Evolutionary conservation across 2,329 filamentous ascomycete species (phyloP), one percentile per base, ranked within the genome.

Genomic region (Sclerotinia nivalis): DNA sequence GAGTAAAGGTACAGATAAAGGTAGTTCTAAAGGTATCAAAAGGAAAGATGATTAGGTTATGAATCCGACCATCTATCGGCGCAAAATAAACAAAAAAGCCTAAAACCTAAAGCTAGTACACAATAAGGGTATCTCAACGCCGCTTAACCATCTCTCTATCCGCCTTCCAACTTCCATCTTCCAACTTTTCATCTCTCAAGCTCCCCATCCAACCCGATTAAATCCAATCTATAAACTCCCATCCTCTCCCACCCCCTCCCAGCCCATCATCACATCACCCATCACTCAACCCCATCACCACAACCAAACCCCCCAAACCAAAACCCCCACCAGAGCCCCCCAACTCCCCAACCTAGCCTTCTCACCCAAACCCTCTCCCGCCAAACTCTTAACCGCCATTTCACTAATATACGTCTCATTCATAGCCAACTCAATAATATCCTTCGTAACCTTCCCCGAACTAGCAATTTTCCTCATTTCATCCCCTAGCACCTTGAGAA

Each of bases 401-500:
- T 71, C 70, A n/a, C 70, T 68, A 49, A 78, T 78, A 58, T 77
- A 72, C 4, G 75, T 77, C 18, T 77, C 71, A 73, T 83, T 82
- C 75, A 74, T 77, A 68, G 79, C 76, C 66, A 75, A 75, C 20
- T 73, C 72, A 73, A 77, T 55, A 54, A 81, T 77, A 58, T 80
- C 78, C 50, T 75, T 77, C 0, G 74, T 79, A 45, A 86, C 76
- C 28, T 75, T 76, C 0, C 84, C 82, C 1, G 80, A 79, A 15
- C 78, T 80, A 28, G 83, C 85, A 28, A 88, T 77, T 71, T 82
- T 78, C 34, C 80, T 79, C 74, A 88, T 77, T 77, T 88, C 82
- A 18, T 81, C 75, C 22, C 83, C 82, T 74, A 88, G 83, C 7
- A 84, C 84, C 43, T 79, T 80, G 47, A 89, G 77, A 71, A 89